Percentiles rank a stretch among this genome's conserved stretches.
These are phyloP conservation scores for Talaromyces sp. DNA, from an alignment of 2,329 filamentous ascomycete species.

Conservation along the genomic window DNA sequence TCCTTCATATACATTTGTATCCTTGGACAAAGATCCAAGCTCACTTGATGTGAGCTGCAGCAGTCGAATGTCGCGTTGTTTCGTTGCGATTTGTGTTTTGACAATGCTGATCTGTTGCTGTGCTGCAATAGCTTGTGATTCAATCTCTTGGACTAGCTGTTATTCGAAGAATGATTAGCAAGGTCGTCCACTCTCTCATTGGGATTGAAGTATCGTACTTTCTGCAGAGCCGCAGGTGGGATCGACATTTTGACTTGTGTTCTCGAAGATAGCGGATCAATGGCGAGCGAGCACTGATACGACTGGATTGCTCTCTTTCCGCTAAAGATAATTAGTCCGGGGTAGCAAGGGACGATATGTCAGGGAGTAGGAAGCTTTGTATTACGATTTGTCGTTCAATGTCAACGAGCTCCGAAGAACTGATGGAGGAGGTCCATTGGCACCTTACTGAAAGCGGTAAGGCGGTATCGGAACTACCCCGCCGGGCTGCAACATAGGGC, in stretches of 20 bases:
- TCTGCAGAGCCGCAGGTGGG: conserved; percentile 87
- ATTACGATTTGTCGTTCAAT: not conserved
- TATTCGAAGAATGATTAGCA: not conserved
- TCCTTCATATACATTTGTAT: conserved; percentile 85
- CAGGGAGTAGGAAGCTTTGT: not conserved
- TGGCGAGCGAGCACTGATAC: not conserved
- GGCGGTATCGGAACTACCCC: conserved; percentile 5
- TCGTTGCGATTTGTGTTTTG: conserved; percentile 75
- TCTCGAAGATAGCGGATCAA: not conserved
- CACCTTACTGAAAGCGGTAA: not conserved
- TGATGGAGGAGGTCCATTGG: conserved; percentile 1
- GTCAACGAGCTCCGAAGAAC: not conserved
- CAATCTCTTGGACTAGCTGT: conserved; percentile 89
- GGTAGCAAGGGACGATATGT: not conserved
- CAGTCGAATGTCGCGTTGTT: conserved; percentile 85
- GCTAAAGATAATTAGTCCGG: too few relatives aligned
- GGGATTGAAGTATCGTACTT: conserved; percentile 54
- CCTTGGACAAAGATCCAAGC: conserved; percentile 68
- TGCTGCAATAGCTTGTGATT: conserved; percentile 79
- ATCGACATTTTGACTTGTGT: conserved; percentile 69
- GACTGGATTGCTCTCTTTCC: too few relatives aligned
- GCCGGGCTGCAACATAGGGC: conserved; percentile 13
- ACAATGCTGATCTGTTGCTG: conserved; percentile 90
- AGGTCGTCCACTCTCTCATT: not conserved
- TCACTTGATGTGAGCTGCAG: conserved; percentile 83